A percentile compares a stretch with the other conserved stretches of the same genome.
Conservation (phyloP, 2,329 filamentous ascomycete species). For the Monosporascus sp. region DNA sequence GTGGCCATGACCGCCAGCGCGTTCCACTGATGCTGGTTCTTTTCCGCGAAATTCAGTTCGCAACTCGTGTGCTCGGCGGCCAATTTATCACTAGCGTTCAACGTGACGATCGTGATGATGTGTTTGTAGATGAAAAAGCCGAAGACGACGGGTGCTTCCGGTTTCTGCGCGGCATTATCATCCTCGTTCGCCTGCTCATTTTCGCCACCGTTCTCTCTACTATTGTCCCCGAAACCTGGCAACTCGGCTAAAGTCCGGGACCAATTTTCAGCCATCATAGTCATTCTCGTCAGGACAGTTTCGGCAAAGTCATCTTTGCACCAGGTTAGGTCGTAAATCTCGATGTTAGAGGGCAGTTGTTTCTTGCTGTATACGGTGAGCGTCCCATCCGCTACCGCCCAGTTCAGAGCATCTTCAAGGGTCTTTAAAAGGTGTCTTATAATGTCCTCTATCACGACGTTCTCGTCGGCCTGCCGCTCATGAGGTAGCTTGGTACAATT, state of each 20-base stretch:
- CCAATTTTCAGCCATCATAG: constrained; percentile 15
- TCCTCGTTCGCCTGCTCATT: constrained; percentile 3
- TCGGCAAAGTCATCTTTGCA: constrained; percentile 11
- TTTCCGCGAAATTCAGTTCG: constrained; percentile 24
- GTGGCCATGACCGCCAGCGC: constrained; percentile 27
- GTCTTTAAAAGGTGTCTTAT: constrained; percentile 12
- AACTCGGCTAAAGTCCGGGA: constrained; percentile 3
- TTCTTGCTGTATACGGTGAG: constrained; percentile 11
- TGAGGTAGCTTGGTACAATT: constrained; percentile 1
- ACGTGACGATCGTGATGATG: constrained; percentile 24
- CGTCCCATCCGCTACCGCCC: constrained; percentile 22
- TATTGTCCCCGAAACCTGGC: neutral
- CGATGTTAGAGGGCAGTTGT: constrained; percentile 16
- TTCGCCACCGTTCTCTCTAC: neutral
- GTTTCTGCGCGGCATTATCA: neutral
- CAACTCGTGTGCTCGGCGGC: constrained; percentile 21
- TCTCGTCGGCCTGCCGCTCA: constrained; percentile 2
- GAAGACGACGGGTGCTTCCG: constrained; percentile 21
- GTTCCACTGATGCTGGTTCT: constrained; percentile 28
- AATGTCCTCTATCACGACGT: constrained; percentile 11
- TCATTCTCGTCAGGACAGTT: constrained; percentile 16
- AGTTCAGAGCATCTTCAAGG: constrained; percentile 17
- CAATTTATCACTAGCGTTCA: constrained; percentile 20
- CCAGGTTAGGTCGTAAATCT: constrained; percentile 15
- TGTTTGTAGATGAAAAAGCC: constrained; percentile 26